A percentile compares a stretch with the other conserved stretches of the same genome.
These are phyloP conservation scores for Leishmania amazonensis DNA, from an alignment of 208 protist species.

Conservation along the genomic window DNA sequence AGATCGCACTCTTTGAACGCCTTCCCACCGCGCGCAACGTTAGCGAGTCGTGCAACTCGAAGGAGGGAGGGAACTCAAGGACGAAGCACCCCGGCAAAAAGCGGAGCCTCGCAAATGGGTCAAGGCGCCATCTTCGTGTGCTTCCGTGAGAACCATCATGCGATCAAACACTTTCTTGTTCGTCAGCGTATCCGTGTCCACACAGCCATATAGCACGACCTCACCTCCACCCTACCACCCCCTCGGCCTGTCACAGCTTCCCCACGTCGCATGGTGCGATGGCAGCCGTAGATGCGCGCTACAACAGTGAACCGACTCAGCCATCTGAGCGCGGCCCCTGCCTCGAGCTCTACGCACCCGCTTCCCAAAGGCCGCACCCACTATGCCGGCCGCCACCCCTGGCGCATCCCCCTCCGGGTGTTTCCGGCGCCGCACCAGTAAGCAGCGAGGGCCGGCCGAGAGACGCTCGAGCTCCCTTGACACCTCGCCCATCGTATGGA, in stretches of 20 bases:
- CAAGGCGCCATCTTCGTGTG: too few species aligned
- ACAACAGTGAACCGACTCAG: too few species aligned
- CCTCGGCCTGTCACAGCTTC: neutral
- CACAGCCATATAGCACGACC: too few species aligned
- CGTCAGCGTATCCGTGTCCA: neutral
- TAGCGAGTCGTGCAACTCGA: too few species aligned
- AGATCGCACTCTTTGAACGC: too few species aligned
- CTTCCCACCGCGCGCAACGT: too few species aligned
- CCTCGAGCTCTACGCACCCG: neutral
- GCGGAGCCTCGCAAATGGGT: too few species aligned
- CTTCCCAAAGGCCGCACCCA: neutral
- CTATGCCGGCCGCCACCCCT: neutral
- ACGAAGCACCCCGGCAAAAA: too few species aligned
- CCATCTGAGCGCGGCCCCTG: neutral
- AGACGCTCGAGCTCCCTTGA: neutral
- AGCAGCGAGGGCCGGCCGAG: neutral
- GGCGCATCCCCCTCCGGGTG: neutral
- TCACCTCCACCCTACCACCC: too few species aligned
- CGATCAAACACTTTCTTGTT: neutral
- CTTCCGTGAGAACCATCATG: too few species aligned
- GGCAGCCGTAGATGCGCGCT: neutral
- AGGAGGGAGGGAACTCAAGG: too few species aligned
- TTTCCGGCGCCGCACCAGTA: neutral
- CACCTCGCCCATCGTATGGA: neutral
- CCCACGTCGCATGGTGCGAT: too few species aligned